Conservation (phyloP, 805 yeast genomes). For the Metschnikowia reukaufii region DNA sequence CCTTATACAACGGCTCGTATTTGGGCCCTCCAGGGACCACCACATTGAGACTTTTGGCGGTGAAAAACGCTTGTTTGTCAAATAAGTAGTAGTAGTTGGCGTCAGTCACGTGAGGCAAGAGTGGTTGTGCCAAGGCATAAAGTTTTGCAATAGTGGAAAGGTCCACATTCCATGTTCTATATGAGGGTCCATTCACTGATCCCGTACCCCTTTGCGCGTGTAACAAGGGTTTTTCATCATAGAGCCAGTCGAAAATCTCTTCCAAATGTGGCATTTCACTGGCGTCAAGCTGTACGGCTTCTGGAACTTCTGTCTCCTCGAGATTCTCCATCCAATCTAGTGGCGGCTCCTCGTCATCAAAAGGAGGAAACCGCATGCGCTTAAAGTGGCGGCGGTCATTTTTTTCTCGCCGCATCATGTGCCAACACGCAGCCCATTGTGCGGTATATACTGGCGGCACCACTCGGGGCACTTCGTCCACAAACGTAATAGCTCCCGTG, state of each 20-base stretch:
- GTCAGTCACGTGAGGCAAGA: slow-evolving; percentile 58
- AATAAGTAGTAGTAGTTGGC: slow-evolving; percentile 68
- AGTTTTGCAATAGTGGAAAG: slow-evolving; percentile 63
- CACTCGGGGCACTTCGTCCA: slow-evolving; percentile 87
- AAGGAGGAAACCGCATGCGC: slow-evolving; percentile 91
- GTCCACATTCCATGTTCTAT: slow-evolving; percentile 67
- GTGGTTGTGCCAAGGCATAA: slow-evolving; percentile 67
- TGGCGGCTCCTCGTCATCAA: slow-evolving; percentile 97
- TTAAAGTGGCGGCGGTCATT: slow-evolving; percentile 86
- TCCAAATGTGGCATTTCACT: slow-evolving; percentile 51
- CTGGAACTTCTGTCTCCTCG: slow-evolving; percentile 68
- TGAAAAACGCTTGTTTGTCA: slow-evolving; percentile 75
- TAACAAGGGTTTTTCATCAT: slow-evolving; percentile 70
- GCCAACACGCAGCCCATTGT: slow-evolving; percentile 95
- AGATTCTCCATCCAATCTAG: slow-evolving; percentile 78
- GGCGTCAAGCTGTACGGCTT: slow-evolving; percentile 67
- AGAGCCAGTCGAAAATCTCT: slow-evolving; percentile 73
- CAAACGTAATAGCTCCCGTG: slow-evolving; percentile 94
- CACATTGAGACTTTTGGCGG: slow-evolving; percentile 86
- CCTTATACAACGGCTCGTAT: slow-evolving; percentile 81
- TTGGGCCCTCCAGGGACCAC: slow-evolving; percentile 96
- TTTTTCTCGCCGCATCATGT: slow-evolving; percentile 90
- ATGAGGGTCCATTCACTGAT: slow-evolving; percentile 73
- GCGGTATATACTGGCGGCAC: slow-evolving; percentile 89
- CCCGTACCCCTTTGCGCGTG: slow-evolving; percentile 36